Evolutionary conservation across 257 asterid species (phyloP).

Genomic region (Scutellaria galericulata): DNA sequence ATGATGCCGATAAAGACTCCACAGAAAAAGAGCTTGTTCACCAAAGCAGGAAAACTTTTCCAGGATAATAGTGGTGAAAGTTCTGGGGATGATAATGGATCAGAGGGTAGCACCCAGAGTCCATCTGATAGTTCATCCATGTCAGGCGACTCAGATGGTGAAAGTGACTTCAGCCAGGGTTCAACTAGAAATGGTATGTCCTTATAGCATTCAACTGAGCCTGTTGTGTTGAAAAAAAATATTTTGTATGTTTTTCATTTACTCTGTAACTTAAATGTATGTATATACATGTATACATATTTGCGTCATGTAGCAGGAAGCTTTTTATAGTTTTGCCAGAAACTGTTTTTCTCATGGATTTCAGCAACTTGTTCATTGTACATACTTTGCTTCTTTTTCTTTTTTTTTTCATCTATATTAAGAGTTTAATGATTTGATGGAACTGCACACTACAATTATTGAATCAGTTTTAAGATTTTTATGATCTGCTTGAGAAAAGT

Average conservation of each 20-base stretch:
- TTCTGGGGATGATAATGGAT: slow-evolving; percentile 57
- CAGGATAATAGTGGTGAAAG: slow-evolving; percentile 57
- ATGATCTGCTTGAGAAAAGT: background rate
- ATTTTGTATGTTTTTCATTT: background rate
- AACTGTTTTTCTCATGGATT: background rate
- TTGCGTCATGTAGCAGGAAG: background rate
- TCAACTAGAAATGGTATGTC: slow-evolving; percentile 57
- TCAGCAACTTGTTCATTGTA: slow-evolving; percentile 2
- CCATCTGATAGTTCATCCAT: slow-evolving; percentile 64
- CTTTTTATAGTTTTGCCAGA: background rate
- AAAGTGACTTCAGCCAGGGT: slow-evolving; percentile 57
- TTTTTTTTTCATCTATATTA: background rate
- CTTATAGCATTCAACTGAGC: background rate
- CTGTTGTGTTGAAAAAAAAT: background rate
- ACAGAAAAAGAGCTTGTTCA: slow-evolving; percentile 46
- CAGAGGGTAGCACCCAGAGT: slow-evolving; percentile 47
- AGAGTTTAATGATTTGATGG: background rate
- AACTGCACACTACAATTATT: background rate
- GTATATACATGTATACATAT: background rate
- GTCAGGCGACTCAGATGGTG: slow-evolving; percentile 58
- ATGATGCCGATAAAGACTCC: slow-evolving; percentile 40
- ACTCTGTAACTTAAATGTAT: background rate
- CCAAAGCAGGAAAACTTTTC: slow-evolving; percentile 50
- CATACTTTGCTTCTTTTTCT: background rate
- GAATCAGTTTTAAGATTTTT: background rate